These are phyloP conservation scores for Chrysopogon serrulatus DNA, from an alignment of 176 grass and related monocot genomes.

Conservation along the genomic window DNA sequence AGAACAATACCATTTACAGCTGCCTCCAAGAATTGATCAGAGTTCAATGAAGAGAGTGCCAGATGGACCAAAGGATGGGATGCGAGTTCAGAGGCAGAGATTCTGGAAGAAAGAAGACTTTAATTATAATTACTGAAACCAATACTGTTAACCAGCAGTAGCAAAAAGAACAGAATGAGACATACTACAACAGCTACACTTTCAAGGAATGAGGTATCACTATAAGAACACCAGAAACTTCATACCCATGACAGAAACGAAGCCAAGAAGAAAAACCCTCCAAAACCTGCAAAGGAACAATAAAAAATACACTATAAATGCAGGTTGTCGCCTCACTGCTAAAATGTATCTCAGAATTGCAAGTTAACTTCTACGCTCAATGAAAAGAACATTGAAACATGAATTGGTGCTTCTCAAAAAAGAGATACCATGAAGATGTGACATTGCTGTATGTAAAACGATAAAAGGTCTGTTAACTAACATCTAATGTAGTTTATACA, in stretches of 20 bases:
- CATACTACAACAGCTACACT: conserved; percentile 18
- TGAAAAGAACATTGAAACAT: background rate
- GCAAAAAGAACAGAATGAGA: conserved; percentile 1
- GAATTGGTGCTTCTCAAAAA: background rate
- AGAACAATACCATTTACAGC: conserved; percentile 87
- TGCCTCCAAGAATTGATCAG: conserved; percentile 77
- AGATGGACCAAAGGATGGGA: conserved; percentile 80
- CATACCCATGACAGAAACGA: conserved; percentile 92
- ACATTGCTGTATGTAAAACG: background rate
- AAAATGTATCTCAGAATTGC: conserved; percentile 12
- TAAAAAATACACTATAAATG: conserved; percentile 19
- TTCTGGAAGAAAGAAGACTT: conserved; percentile 48
- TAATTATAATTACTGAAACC: conserved; percentile 11
- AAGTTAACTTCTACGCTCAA: background rate
- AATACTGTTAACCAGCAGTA: conserved; percentile 13
- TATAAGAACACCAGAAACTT: conserved; percentile 27
- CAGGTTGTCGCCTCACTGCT: background rate
- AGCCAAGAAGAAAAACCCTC: conserved; percentile 98
- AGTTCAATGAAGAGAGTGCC: conserved; percentile 72
- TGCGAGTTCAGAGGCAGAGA: conserved; percentile 69
- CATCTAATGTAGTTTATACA: background rate
- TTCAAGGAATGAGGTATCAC: conserved; percentile 13
- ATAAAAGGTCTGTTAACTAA: background rate
- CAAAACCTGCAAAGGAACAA: conserved; percentile 60
- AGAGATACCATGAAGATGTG: background rate